Evolutionary conservation across 2,329 filamentous ascomycete species (phyloP).

Genomic region (Neofusicoccum cordaticola): DNA sequence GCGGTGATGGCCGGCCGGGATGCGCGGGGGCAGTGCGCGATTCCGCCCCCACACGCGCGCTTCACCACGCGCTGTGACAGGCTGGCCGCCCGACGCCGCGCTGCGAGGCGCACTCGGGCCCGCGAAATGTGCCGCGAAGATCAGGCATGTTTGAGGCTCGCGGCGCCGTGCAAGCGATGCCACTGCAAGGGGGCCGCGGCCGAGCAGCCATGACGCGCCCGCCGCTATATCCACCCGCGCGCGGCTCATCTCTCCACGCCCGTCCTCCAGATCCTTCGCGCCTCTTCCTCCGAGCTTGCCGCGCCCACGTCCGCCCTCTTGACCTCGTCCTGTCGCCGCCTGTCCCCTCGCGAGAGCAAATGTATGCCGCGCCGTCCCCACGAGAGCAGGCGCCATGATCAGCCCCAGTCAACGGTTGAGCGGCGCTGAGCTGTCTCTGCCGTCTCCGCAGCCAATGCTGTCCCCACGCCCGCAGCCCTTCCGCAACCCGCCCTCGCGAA

Average conservation of each 20-base stretch:
- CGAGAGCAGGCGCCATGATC: neutral
- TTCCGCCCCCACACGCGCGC: neutral
- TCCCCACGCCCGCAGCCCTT: neutral
- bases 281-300: neutral
- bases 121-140: neutral
- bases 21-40: neutral
- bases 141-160: slow-evolving; percentile 2
- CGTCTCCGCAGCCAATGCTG: neutral
- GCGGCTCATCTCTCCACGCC: no score
- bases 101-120: neutral
- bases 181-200: neutral
- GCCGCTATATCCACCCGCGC: neutral
- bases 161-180: neutral
- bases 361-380: neutral
- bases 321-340: neutral
- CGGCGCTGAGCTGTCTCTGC: neutral
- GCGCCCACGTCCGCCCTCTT: neutral
- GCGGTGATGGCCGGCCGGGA: neutral
- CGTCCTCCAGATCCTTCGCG: neutral
- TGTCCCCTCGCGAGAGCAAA: neutral
- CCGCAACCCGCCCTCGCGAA: neutral
- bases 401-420: neutral
- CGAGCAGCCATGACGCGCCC: neutral
- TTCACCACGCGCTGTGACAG: neutral
- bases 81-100: neutral